phyloP scores from a whole-genome alignment of 2,329 filamentous ascomycete genomes.

The Fusarium sp. region DNA sequence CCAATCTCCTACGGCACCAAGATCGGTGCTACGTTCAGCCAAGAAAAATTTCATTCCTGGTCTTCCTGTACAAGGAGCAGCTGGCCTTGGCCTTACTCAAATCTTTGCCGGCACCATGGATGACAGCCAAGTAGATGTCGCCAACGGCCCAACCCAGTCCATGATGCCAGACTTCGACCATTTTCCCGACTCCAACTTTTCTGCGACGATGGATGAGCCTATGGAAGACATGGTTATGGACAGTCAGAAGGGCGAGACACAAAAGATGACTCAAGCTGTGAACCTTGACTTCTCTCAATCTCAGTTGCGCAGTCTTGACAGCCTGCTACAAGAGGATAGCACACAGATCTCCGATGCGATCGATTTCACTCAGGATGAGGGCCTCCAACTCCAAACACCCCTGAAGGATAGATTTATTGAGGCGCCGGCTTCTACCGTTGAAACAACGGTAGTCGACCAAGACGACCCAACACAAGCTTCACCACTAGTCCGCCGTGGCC shows the following conservation, averaged over 20 bases:
- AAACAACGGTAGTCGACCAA: conserved; percentile 69
- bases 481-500: conserved; percentile 72
- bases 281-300: conserved; percentile 70
- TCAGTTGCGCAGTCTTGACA: conserved; percentile 69
- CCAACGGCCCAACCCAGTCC: conserved; percentile 55
- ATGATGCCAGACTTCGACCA: conserved; percentile 68
- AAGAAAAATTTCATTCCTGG: conserved; percentile 78
- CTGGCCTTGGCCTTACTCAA: conserved; percentile 82
- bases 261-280: conserved; percentile 58
- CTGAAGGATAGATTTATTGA: conserved; percentile 75
- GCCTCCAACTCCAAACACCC: conserved; percentile 79
- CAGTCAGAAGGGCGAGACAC: conserved; percentile 55
- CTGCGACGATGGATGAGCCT: conserved; percentile 67
- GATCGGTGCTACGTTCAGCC: conserved; percentile 74
- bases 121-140: conserved; percentile 61
- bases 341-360: conserved; percentile 78
- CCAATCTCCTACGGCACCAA: conserved; percentile 67
- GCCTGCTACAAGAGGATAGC: conserved; percentile 60
- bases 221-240: conserved; percentile 65
- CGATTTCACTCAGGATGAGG: conserved; percentile 84
- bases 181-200: conserved; percentile 70
- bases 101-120: conserved; percentile 93
- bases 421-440: conserved; percentile 74
- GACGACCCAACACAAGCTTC: conserved; percentile 67
- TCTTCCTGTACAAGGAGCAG: conserved; percentile 69